A percentile compares a stretch with the other conserved stretches of the same genome.
These are phyloP conservation scores for Buddleja alternifolia DNA, from an alignment of 257 asterid species.

Conservation along the genomic window DNA sequence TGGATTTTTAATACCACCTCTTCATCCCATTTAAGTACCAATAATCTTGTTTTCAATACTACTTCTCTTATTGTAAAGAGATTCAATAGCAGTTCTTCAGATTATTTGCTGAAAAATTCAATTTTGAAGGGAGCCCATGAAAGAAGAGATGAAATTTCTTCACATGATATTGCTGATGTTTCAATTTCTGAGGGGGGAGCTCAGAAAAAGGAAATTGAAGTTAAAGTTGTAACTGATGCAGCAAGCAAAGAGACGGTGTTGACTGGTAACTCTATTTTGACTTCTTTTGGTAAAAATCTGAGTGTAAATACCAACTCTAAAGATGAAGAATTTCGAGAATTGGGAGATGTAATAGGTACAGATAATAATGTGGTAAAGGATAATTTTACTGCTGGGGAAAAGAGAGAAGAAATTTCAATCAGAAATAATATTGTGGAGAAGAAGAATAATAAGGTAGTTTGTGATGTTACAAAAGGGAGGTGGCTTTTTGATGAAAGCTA, in stretches of 20 bases:
- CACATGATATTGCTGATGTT: slow-evolving; percentile 27
- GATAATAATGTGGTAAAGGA: slow-evolving; percentile 4
- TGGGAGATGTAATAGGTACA: slow-evolving; percentile 21
- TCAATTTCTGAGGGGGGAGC: slow-evolving; percentile 23
- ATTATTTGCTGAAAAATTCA: slow-evolving; percentile 31
- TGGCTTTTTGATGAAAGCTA: slow-evolving; percentile 83
- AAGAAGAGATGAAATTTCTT: slow-evolving; percentile 20
- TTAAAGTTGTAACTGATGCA: not conserved
- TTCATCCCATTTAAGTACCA: slow-evolving; percentile 34
- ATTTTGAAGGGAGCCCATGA: slow-evolving; percentile 27
- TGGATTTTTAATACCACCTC: slow-evolving; percentile 58
- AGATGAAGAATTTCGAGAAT: slow-evolving; percentile 25
- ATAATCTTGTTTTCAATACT: slow-evolving; percentile 36
- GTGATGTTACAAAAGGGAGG: slow-evolving; percentile 73
- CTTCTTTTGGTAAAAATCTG: slow-evolving; percentile 26
- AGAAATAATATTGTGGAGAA: slow-evolving; percentile 32
- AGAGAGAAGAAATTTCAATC: slow-evolving; percentile 22
- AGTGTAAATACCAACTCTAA: slow-evolving; percentile 6
- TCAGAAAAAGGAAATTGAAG: slow-evolving; percentile 28
- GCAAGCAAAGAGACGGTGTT: slow-evolving; percentile 20
- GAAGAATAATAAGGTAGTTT: slow-evolving; percentile 34
- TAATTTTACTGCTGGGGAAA: slow-evolving; percentile 14
- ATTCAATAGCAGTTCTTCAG: slow-evolving; percentile 32
- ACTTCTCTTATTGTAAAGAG: slow-evolving; percentile 30
- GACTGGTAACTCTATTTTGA: slow-evolving; percentile 37